phyloP scores from a whole-genome alignment of 2,329 filamentous ascomycete genomes.

The Bisporella sp. region DNA sequence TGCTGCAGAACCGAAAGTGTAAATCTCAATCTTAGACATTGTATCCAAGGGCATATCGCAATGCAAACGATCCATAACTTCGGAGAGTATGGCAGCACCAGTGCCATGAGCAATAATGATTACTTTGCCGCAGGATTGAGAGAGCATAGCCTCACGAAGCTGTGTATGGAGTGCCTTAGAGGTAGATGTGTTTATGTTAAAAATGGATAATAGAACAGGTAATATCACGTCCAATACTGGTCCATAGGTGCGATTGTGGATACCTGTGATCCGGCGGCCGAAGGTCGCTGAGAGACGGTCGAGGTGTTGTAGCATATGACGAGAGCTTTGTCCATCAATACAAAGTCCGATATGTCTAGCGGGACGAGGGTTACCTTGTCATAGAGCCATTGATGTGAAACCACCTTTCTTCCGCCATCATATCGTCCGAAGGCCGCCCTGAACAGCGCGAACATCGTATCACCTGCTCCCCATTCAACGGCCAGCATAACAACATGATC shows the following conservation, averaged over 20 bases:
- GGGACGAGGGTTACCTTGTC: slow-evolving; percentile 9
- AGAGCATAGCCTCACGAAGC: slow-evolving; percentile 55
- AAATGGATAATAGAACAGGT: slow-evolving; percentile 51
- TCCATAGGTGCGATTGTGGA: slow-evolving; percentile 67
- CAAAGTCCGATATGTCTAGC: no score
- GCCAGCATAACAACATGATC: slow-evolving; percentile 4
- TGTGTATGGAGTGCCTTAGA: slow-evolving; percentile 51
- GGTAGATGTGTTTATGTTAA: slow-evolving; percentile 28
- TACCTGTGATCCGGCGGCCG: slow-evolving; percentile 58
- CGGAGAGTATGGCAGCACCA: slow-evolving; percentile 63
- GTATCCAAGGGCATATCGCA: slow-evolving; percentile 58
- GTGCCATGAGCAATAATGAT: slow-evolving; percentile 69
- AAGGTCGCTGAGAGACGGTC: slow-evolving; percentile 65
- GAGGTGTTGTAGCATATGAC: slow-evolving; percentile 62
- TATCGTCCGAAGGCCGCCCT: neutral
- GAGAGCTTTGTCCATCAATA: slow-evolving; percentile 29
- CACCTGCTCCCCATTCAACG: slow-evolving; percentile 7
- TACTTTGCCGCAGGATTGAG: slow-evolving; percentile 56
- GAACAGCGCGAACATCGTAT: neutral
- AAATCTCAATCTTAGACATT: slow-evolving; percentile 61
- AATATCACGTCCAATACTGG: slow-evolving; percentile 63
- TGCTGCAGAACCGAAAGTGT: slow-evolving; percentile 69
- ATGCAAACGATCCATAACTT: slow-evolving; percentile 68
- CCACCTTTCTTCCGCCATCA: slow-evolving; percentile 10
- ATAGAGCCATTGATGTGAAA: slow-evolving; percentile 11